phyloP scores from a whole-genome alignment of 2,329 filamentous ascomycete species.

The Xylaria sp. region DNA sequence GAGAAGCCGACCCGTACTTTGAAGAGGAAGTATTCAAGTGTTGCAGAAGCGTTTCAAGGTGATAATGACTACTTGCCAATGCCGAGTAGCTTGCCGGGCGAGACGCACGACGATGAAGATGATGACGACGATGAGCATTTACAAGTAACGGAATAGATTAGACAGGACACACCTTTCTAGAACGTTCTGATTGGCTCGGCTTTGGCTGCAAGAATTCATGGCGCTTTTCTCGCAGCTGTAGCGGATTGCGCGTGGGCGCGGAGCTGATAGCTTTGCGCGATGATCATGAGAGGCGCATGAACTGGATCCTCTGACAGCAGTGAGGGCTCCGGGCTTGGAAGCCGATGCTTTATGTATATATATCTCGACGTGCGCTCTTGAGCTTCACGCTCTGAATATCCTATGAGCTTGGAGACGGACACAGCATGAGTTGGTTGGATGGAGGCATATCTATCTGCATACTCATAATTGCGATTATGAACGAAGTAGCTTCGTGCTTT shows the following conservation, averaged over 20 bases:
- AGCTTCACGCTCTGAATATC: not conserved
- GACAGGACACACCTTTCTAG: slow-evolving; percentile 1
- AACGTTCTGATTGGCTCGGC: slow-evolving; percentile 14
- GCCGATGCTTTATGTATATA: not conserved
- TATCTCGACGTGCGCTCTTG: not conserved
- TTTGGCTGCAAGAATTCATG: slow-evolving; percentile 23
- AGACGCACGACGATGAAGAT: slow-evolving; percentile 13
- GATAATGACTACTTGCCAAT: slow-evolving; percentile 35
- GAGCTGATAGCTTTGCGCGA: not conserved
- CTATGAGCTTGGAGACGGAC: not conserved
- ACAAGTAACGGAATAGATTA: slow-evolving; percentile 36
- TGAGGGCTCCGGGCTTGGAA: not conserved
- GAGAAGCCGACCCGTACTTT: slow-evolving; percentile 15
- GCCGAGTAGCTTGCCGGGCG: not conserved
- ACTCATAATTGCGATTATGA: not conserved
- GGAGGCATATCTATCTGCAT: too few relatives aligned
- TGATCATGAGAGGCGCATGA: not conserved
- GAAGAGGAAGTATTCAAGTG: slow-evolving; percentile 50
- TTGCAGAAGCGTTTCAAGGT: slow-evolving; percentile 50
- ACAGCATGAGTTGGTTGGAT: not conserved
- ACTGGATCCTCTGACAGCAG: not conserved
- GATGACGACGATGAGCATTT: slow-evolving; percentile 36
- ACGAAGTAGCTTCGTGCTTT: not conserved
- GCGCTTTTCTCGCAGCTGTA: slow-evolving; percentile 4
- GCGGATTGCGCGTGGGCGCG: not conserved